These are phyloP conservation scores for Cercophora samala DNA, from an alignment of 495 filamentous ascomycete species.

Conservation along the genomic window DNA sequence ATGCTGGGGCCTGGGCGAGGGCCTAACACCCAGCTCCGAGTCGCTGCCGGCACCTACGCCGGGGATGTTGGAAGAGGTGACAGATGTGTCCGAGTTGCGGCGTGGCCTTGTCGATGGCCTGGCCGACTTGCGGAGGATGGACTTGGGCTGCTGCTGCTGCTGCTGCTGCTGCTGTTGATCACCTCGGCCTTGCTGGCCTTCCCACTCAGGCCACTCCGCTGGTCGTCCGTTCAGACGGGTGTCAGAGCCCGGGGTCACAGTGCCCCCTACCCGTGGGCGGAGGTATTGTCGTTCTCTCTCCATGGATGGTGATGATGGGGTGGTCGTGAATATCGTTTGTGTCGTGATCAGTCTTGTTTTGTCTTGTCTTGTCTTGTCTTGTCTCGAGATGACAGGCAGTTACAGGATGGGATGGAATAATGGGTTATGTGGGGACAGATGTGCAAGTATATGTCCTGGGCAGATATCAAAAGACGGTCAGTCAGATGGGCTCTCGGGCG, in stretches of 20 bases:
- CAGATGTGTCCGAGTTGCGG: constrained; percentile 34
- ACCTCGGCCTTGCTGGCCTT: constrained; percentile 16
- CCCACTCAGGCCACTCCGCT: constrained; percentile 29
- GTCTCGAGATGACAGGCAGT: neutral
- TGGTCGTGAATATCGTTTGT: constrained; percentile 1
- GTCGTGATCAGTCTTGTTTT: constrained; percentile 7
- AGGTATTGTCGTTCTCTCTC: constrained; percentile 31
- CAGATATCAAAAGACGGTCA: neutral
- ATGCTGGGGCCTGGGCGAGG: constrained; percentile 1
- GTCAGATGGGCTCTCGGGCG: constrained; percentile 15
- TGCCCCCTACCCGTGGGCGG: constrained; percentile 27
- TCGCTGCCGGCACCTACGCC: constrained; percentile 24
- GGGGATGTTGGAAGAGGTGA: constrained; percentile 35
- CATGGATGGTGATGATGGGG: constrained; percentile 16
- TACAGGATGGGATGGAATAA: neutral
- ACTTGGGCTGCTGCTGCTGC: constrained; percentile 22
- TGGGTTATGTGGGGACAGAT: neutral
- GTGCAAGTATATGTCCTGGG: neutral
- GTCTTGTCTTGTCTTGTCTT: too few relatives aligned
- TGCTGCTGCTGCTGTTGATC: constrained; percentile 11
- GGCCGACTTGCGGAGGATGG: constrained; percentile 28
- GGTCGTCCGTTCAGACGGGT: constrained; percentile 18
- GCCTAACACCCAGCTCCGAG: constrained; percentile 20
- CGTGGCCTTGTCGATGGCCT: constrained; percentile 26
- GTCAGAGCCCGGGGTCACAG: constrained; percentile 22